A percentile compares a stretch with the other conserved stretches of the same genome.
These are phyloP conservation scores for Monascus purpureus DNA, from an alignment of 495 filamentous ascomycete genomes.

Conservation along the genomic window DNA sequence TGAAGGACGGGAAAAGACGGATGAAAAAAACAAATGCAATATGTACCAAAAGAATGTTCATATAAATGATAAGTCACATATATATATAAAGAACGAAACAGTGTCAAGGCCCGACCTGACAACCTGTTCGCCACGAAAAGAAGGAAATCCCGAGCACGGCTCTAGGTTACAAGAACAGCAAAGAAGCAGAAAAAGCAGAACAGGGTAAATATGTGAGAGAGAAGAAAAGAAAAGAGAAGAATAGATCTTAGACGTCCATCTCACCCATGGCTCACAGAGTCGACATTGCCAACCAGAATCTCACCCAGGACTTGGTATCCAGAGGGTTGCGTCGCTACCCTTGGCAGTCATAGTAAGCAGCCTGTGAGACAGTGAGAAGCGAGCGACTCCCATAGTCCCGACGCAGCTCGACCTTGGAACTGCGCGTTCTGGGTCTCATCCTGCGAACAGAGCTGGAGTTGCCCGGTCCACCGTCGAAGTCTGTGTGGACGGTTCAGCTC, in stretches of 20 bases:
- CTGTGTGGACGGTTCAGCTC: too few species aligned
- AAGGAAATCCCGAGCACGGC: conserved; percentile 9
- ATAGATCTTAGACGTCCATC: too few species aligned
- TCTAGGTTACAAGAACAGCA: conserved; percentile 1
- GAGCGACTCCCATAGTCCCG: conserved; percentile 1
- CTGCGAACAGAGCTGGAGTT: background rate
- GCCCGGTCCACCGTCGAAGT: too few species aligned
- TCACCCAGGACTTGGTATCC: too few species aligned
- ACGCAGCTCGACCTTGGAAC: background rate
- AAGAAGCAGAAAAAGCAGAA: conserved; percentile 2
- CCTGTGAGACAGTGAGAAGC: conserved; percentile 2
- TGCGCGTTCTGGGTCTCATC: conserved; percentile 4
- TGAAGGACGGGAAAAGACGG: conserved; percentile 5
- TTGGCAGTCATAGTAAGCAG: background rate
- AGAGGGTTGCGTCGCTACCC: background rate
- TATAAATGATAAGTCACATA: background rate
- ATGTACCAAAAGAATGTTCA: conserved; percentile 1
- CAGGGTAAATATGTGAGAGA: background rate
- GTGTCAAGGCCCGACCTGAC: conserved; percentile 1
- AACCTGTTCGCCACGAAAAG: conserved; percentile 4
- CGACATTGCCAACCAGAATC: too few species aligned
- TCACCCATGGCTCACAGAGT: too few species aligned
- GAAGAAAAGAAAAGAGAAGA: background rate
- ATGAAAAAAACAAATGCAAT: conserved; percentile 6
- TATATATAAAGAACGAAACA: conserved; percentile 1